phyloP scores from a whole-genome alignment of 1,139 yeast species.

The Saccharomyces hybrid region DNA sequence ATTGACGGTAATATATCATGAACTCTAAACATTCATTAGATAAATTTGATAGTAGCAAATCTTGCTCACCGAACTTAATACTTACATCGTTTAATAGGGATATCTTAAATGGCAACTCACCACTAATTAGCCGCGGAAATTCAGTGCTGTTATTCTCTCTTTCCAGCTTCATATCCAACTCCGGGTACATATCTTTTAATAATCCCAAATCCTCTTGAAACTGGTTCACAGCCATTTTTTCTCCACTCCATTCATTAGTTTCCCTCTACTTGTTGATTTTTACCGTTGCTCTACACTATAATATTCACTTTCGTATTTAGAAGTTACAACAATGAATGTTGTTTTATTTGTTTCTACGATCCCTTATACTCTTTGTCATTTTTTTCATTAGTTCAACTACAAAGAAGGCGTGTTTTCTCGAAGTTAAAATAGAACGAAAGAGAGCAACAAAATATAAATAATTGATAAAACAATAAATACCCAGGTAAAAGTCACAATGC shows the following conservation, averaged over 20 bases:
- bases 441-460: neutral
- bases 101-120: slow-evolving; percentile 16
- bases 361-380: neutral
- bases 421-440: neutral
- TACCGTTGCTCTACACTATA: neutral
- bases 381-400: neutral
- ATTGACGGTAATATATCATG: slow-evolving; percentile 14
- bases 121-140: slow-evolving; percentile 9
- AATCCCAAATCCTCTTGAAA: slow-evolving; percentile 41
- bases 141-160: neutral
- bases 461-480: neutral
- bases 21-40: slow-evolving; percentile 21
- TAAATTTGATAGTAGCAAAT: slow-evolving; percentile 11
- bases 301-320: neutral
- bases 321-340: neutral
- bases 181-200: slow-evolving; percentile 46
- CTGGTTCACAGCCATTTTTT: neutral
- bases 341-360: neutral
- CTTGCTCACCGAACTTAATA: slow-evolving; percentile 8
- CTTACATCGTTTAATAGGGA: slow-evolving; percentile 7
- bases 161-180: slow-evolving; percentile 27
- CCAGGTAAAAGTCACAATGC: neutral
- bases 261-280: neutral
- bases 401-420: neutral
- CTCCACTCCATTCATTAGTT: neutral